These are phyloP conservation scores for Gnomoniopsis smithogilvyi DNA, from an alignment of 2,329 filamentous ascomycete genomes.

Conservation along the genomic window DNA sequence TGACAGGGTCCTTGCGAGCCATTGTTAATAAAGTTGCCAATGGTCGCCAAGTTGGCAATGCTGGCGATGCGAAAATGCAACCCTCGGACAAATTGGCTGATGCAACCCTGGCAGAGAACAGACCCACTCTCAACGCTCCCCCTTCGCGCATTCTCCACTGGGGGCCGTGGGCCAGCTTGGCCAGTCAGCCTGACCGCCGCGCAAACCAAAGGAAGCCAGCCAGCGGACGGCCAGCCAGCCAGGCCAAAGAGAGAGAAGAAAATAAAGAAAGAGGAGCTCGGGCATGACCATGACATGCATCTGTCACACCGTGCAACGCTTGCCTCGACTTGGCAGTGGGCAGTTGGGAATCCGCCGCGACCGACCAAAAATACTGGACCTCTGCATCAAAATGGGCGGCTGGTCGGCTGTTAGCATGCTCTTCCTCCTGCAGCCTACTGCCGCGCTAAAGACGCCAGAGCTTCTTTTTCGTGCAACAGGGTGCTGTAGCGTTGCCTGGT, in stretches of 20 bases:
- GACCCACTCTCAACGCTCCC: slow-evolving; percentile 1
- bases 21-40: not conserved
- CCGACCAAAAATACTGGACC: slow-evolving; percentile 8
- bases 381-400: not conserved
- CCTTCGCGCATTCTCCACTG: slow-evolving; percentile 3
- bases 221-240: not conserved
- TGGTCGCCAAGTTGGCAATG: slow-evolving; percentile 6
- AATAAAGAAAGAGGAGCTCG: not conserved
- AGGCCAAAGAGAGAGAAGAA: no score
- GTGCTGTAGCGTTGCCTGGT: not conserved
- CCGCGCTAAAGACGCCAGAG: slow-evolving; percentile 17
- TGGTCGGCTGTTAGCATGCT: slow-evolving; percentile 4
- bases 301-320: slow-evolving; percentile 2
- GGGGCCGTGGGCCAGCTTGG: not conserved
- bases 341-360: no score
- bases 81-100: slow-evolving; percentile 13
- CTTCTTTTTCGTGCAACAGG: slow-evolving; percentile 8
- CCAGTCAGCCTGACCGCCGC: not conserved
- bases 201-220: not conserved
- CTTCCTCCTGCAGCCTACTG: slow-evolving; percentile 18
- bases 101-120: slow-evolving; percentile 8
- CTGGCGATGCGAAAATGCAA: slow-evolving; percentile 3
- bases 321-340: not conserved
- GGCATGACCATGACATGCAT: not conserved
- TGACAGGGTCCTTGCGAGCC: not conserved